Conservation (phyloP, 2,329 filamentous ascomycete genomes). For the Hypoxylon sp. region DNA sequence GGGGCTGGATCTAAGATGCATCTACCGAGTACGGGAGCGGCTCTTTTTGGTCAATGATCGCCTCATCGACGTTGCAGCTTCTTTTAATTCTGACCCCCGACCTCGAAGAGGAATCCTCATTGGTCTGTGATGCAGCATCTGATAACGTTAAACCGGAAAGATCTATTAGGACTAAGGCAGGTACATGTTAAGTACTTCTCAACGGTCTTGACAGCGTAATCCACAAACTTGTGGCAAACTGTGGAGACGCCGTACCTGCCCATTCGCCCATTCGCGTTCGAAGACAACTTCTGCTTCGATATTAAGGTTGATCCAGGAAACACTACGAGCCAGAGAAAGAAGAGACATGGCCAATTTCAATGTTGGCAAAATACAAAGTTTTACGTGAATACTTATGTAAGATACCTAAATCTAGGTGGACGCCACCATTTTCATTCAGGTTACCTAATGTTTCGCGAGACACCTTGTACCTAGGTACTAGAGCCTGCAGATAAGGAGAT, state of each 20-base stretch:
- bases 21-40: conserved; percentile 25
- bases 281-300: neutral
- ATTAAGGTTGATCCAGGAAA: neutral
- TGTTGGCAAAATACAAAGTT: neutral
- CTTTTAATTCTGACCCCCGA: conserved; percentile 35
- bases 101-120: conserved; percentile 30
- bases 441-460: conserved; percentile 1
- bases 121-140: conserved; percentile 39
- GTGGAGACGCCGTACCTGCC: neutral
- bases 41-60: conserved; percentile 36
- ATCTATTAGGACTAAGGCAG: conserved; percentile 12
- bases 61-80: conserved; percentile 29
- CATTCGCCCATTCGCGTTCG: neutral
- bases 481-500: conserved; percentile 11
- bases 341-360: neutral
- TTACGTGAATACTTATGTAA: neutral
- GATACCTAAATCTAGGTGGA: neutral
- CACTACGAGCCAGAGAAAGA: neutral
- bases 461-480: conserved; percentile 1
- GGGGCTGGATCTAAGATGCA: conserved; percentile 28
- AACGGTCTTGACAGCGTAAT: neutral
- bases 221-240: neutral
- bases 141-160: conserved; percentile 44
- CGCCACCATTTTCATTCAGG: conserved; percentile 2
- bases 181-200: conserved; percentile 17